Evolutionary conservation across 371 early-diverging fungal genomes (phyloP), one percentile per base, ranked within the genome.

Genomic region (Funneliformis caledonium): DNA sequence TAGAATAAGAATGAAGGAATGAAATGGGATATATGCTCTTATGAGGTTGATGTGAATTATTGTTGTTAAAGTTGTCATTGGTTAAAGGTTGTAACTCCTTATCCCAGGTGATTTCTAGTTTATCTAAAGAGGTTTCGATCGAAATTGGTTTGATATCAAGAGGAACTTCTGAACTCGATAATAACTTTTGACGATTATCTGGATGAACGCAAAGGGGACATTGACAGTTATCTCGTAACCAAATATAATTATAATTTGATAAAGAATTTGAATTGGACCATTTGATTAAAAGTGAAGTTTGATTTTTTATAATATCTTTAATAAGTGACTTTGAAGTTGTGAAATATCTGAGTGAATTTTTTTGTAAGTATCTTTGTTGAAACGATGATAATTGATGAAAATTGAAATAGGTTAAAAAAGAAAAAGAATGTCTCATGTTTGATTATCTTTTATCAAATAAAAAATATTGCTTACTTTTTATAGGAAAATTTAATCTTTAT

Each of bases 221-320:
- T 33, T 84, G 93, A 81, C 96, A 96, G 82, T 94, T 92, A 84
- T 96, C 96, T 43, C 94, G 90, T 12, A 96, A 89, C 96, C 96
- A 96, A 12, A 90, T 75, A 82, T 89, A 87, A 82, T 91, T 78
- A 52, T 45, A 78, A 22, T 43, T 37, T 48, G 78, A 50, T 12
- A 37, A 33, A n/a, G 9, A 45, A 56, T 65, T 67, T 16, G 60
- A 26, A 43, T 75, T 26, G 5, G 60, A 14, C 76, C 76, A 75
- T 59, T 56, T 59, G 9, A 75, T 69, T 8, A n/a, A 33, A 43
- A 69, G 33, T 11, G 69, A 69, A 69, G 26, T 69, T 65, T 31
- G 0, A 65, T 33, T 33, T 14, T 26, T 65, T 65, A 31, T 11
- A 12, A 65, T 12, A 10, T 65, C 31, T 65, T 65, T 65, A 31